phyloP scores from a whole-genome alignment of 163 green algal species.

The Chlamydomonas reinhardtii region DNA sequence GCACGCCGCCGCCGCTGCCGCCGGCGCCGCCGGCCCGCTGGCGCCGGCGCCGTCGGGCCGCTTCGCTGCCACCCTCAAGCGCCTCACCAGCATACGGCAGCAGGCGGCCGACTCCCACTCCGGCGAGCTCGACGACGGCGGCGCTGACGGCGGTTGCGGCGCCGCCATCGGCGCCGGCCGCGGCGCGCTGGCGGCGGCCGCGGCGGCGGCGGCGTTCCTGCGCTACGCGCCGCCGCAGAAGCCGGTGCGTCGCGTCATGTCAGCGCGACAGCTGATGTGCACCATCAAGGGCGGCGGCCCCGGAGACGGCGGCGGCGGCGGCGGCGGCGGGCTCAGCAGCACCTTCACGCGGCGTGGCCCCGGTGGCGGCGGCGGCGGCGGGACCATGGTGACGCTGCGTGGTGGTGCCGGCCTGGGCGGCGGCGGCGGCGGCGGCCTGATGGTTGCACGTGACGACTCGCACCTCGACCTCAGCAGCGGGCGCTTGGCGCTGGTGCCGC shows the following conservation, averaged over 20 bases:
- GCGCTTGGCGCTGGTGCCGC: too few species aligned
- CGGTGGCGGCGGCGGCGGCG: background rate
- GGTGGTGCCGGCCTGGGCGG: background rate
- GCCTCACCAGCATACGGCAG: background rate
- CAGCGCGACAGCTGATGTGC: slow-evolving; percentile 21
- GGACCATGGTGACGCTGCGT: background rate
- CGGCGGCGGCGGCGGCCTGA: background rate
- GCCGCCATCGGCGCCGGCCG: too few species aligned
- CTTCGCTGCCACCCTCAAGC: background rate
- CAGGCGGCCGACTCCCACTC: background rate
- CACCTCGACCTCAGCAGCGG: background rate
- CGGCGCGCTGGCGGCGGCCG: background rate
- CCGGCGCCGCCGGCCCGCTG: too few species aligned
- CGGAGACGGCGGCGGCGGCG: background rate
- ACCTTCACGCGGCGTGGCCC: background rate
- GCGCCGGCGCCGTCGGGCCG: too few species aligned
- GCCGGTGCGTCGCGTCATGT: slow-evolving; percentile 20
- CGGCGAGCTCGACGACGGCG: background rate
- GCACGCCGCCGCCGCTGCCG: too few species aligned
- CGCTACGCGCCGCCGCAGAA: background rate
- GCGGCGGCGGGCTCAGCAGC: background rate
- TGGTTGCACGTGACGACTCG: background rate
- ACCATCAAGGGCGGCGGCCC: background rate
- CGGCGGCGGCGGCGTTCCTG: slow-evolving; percentile 14
- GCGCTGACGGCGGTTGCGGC: background rate